Percentiles rank a stretch among this genome's conserved stretches.
Conservation (phyloP, 2,329 filamentous ascomycete species). For the Arthrobotrys entomopaga region DNA sequence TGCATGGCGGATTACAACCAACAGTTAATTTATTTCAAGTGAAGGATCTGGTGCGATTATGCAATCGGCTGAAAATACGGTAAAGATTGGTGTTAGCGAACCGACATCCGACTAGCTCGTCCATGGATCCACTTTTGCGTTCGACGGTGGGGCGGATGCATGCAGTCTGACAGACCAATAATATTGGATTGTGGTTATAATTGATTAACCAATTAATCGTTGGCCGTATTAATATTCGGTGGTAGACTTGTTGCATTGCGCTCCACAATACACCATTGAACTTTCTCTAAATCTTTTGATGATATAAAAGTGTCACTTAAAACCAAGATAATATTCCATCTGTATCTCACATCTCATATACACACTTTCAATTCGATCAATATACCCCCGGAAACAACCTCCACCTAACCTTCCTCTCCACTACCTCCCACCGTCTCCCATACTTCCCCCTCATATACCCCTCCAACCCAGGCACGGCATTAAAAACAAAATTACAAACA, state of each 20-base stretch:
- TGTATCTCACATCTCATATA: no score
- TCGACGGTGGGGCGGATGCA: background rate
- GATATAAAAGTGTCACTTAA: no score
- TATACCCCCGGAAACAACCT: conserved; percentile 40
- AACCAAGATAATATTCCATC: no score
- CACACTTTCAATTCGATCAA: no score
- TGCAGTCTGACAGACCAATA: background rate
- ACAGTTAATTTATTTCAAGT: background rate
- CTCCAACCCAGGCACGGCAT: conserved; percentile 39
- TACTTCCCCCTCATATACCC: conserved; percentile 33
- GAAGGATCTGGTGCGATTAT: conserved; percentile 22
- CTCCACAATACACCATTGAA: no score
- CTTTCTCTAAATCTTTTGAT: no score
- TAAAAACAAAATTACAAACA: conserved; percentile 35
- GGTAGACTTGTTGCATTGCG: no score
- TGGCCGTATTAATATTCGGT: no score
- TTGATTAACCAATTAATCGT: background rate
- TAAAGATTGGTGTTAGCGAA: background rate
- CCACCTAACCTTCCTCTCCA: conserved; percentile 43
- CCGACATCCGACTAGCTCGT: background rate
- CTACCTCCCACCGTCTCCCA: conserved; percentile 26
- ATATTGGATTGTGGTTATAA: no score
- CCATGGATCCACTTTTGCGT: background rate
- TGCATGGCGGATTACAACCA: background rate
- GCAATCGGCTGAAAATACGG: conserved; percentile 15